A percentile compares a stretch with the other conserved stretches of the same genome.
Conservation (phyloP, 257 asterid species). For the Penstemon newberryi region DNA sequence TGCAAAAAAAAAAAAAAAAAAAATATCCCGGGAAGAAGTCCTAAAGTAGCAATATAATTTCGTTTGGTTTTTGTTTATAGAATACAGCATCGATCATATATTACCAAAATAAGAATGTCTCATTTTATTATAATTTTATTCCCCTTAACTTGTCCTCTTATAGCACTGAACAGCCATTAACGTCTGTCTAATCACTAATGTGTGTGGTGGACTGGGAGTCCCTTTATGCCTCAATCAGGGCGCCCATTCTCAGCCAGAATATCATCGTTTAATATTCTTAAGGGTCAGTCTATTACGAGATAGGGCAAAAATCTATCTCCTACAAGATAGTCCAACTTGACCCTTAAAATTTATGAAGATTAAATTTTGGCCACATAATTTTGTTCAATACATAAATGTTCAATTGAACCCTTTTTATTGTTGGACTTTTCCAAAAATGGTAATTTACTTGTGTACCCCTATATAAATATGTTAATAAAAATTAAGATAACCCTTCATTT, state of each 20-base stretch:
- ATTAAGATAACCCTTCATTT: no score
- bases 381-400: no score
- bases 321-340: constrained; percentile 20
- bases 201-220: constrained; percentile 43
- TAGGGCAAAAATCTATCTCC: constrained; percentile 17
- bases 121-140: constrained; percentile 11
- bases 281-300: neutral
- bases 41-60: constrained; percentile 33
- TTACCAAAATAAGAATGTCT: constrained; percentile 32
- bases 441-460: no score
- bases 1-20: no score
- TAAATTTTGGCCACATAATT: no score
- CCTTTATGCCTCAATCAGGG: constrained; percentile 45
- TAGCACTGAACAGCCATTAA: constrained; percentile 3
- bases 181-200: constrained; percentile 5
- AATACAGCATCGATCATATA: constrained; percentile 28
- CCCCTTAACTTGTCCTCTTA: neutral
- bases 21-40: neutral
- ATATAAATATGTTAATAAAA: no score
- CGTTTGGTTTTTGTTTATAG: constrained; percentile 35
- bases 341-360: no score
- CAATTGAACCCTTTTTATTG: no score
- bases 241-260: constrained; percentile 29
- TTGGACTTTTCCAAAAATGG: no score
- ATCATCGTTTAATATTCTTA: constrained; percentile 11